Evolutionary conservation across 169 alveolate genomes (phyloP), one percentile per base, ranked within the genome.

Genomic region (Plasmodium blacklocki): DNA sequence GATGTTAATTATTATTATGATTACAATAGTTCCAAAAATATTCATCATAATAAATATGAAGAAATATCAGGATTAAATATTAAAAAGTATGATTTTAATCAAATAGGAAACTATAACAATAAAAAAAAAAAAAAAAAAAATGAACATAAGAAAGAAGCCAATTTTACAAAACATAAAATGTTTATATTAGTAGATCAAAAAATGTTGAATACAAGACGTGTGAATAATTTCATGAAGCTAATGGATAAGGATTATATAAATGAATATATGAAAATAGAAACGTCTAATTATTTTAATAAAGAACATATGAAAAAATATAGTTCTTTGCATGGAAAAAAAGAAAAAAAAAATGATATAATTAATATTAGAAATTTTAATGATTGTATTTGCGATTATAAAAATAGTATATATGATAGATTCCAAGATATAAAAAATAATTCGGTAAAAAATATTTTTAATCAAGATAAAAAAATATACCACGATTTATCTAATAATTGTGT

Each of bases 321-420:
- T 56, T 56, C 64, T 14, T 56, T 15, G 12, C 6, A 14, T 66
- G 29, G 29, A 6, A 60, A 60, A 60, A 74, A 74, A 60, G 74
- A 74, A 1, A 45, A 12, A 5, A 60, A 59, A 60, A 74, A 74
- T 74, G 74, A 74, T 9, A 45, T 74, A 58, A 60, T 60, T 59
- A 74, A 74, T 59, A 12, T 60, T 50, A 60, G 15, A 2, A 23
- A 23, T 26, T 14, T 18, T 50, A 43, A 0, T 43, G 58, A 74
- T 14, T 58, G 62, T 66, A 60, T 60, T 66, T 52, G 15, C 62
- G 12, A 50, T 9, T 19, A 59, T 45, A 39, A 50, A 45, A 32
- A 52, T 15, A 45, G 11, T 29, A 26, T 43, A 60, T 14, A 60
- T 58, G 66, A 60, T n/a, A 3, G 43, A 59, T 43, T 50, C 12